Evolutionary conservation across 2,329 filamentous ascomycete genomes (phyloP), one percentile per base, ranked within the genome.

Genomic region (Emergomyces africanus): DNA sequence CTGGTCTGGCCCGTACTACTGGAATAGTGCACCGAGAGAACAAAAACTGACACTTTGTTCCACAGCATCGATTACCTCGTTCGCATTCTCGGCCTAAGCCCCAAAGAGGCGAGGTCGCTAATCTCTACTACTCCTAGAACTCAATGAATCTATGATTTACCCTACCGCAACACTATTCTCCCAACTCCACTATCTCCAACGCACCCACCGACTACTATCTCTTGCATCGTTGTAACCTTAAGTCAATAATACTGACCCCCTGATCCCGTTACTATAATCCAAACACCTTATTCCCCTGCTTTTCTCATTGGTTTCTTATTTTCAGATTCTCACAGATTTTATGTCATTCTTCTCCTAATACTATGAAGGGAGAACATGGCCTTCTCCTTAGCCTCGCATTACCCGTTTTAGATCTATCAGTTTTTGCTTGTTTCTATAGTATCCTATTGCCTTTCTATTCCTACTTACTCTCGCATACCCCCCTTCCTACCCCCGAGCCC

Each of bases 41-140:
- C 33, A 35, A 35, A n/a, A 35, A 33, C 35, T 61, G 42, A 62
- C 50, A 58, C 5, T 51, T 25, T 57, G 59, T 53, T 56, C 33
- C 54, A 18, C 58, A 87, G 84, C 68, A 78, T 85, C 66, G 81
- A 86, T 64, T 86, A 86, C 70, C 75, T 87, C 56, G 79, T 81
- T 46, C 82, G 81, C 65, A 76, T 84, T n/a, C 79, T 85, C 55
- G 83, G 83, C 15, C 73, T 83, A 15, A 74, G 76, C 25, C 71
- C 73, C 14, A 76, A 81, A 59, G 79, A 83, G 67, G 82, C 82
- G 20, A 74, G 76, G 57, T 69, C 72, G 54, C 68, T 79, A 57
- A 75, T 75, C 20, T 54, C 72, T 49, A 15, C 50, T 39, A 5
- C 28, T 5, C 30, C 50, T 23, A 12, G n/a, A n/a, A 20, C 50